These are phyloP conservation scores for Malus hybrid DNA, from an alignment of 331 rosid genomes.

Conservation along the genomic window DNA sequence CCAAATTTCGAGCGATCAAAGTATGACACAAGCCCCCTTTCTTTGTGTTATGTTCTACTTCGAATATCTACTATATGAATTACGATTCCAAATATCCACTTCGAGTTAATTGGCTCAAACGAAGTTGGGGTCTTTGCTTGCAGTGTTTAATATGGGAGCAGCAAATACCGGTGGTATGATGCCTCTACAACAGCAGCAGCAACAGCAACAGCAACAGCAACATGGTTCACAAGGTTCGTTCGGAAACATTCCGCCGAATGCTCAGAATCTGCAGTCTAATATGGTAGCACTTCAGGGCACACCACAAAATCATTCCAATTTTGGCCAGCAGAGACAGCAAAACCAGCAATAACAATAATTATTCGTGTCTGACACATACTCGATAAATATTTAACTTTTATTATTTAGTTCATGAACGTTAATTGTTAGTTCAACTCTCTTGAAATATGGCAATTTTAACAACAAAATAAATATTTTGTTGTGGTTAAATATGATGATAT, in stretches of 20 bases:
- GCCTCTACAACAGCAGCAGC: conserved; percentile 45
- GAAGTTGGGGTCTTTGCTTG: conserved; percentile 21
- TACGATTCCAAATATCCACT: neutral
- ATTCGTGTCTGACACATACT: neutral
- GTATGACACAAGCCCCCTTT: conserved; percentile 41
- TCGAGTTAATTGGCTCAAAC: conserved; percentile 1
- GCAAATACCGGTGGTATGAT: conserved; percentile 74
- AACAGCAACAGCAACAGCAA: conserved; percentile 32
- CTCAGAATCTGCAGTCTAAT: conserved; percentile 74
- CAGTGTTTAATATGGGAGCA: conserved; percentile 84
- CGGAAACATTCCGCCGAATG: conserved; percentile 61
- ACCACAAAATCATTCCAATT: conserved; percentile 71
- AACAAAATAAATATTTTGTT: too few species aligned
- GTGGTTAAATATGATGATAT: too few species aligned
- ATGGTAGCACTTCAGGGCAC: conserved; percentile 70
- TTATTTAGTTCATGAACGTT: too few species aligned
- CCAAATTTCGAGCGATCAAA: conserved; percentile 78
- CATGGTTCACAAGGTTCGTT: conserved; percentile 67
- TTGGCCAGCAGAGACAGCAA: conserved; percentile 85
- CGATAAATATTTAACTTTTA: too few species aligned
- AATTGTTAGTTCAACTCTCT: too few species aligned
- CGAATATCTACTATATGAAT: neutral
- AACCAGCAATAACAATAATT: conserved; percentile 36
- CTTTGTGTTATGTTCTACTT: neutral
- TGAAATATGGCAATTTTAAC: too few species aligned